Base-by-base conservation (phyloP, 495 filamentous ascomycete species). In the Penicillium canariense region DNA sequence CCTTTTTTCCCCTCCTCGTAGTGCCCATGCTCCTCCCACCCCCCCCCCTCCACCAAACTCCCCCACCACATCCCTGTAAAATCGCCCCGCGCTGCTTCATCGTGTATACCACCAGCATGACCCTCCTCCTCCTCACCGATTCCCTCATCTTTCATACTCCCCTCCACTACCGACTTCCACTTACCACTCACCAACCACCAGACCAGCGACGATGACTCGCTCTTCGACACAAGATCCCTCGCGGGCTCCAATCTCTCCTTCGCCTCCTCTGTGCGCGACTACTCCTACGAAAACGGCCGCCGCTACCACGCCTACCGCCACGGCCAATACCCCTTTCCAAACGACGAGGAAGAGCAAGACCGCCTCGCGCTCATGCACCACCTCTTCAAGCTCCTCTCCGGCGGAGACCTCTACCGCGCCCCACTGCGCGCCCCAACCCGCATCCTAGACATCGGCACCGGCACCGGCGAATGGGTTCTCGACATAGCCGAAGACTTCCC, bases 321-420 rank as follows among this genome's bases (percentile, higher is more conserved):
- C 58, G 63, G 61, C 69, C 80, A 81, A 48, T 87, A 86, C 49
- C 70, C 72, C 25, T 78, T 80, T 34, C 84, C 84, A 27, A 87
- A 87, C 59, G 84, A 87, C 58, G 62, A 76, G 22, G 60, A 72
- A 40, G 84, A 87, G 58, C 76, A 79, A 55, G 87, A 90, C 55
- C 82, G 89, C 27, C 81, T 90, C 47, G 83, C 85, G 43, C 70
- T 91, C 45, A 72, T 81, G 52, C 87, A 91, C 67, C 79, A 83
- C 48, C 76, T 86, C 58, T 81, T 77, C 61, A 68, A 63, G 22
- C 64, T 80, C 20, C 60, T 80, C 9, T 66, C 77, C 0, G 77
- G 81, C 51, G 83, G 79, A 11, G 72, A 73, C 15, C 73, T 85
- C 5, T 77, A 75, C 59, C 71, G 80, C 10, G 77, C 82, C 17